Percentiles rank a stretch among this genome's conserved stretches.
Evolutionary conservation across 495 filamentous ascomycete species (phyloP).

Genomic region (Staphylotrichum tortipilum): DNA sequence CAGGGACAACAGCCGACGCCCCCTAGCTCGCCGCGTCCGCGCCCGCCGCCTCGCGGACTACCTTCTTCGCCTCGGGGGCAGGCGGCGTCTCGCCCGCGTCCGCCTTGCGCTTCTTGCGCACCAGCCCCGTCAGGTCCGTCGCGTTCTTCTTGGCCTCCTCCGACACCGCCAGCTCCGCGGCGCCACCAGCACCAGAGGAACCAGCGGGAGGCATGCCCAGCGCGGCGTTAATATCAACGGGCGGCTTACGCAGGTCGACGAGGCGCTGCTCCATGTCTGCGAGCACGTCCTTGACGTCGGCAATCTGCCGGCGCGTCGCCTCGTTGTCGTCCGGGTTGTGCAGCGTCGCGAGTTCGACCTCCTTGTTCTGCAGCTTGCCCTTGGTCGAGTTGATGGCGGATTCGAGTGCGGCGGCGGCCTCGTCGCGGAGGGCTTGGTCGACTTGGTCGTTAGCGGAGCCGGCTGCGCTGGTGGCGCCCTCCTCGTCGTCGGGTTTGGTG

Average conservation of each 20-base stretch:
- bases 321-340: constrained; percentile 49
- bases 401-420: constrained; percentile 71
- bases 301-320: constrained; percentile 55
- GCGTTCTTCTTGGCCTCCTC: constrained; percentile 73
- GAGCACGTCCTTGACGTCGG: constrained; percentile 78
- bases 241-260: constrained; percentile 63
- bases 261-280: constrained; percentile 71
- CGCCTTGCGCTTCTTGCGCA: constrained; percentile 64
- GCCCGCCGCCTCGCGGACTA: constrained; percentile 10
- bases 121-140: constrained; percentile 77
- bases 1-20: too few species aligned
- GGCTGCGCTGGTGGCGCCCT: constrained; percentile 13
- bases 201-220: constrained; percentile 35
- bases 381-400: constrained; percentile 71
- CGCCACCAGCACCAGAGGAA: too few species aligned
- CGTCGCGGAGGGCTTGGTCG: constrained; percentile 62
- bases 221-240: constrained; percentile 52
- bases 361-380: constrained; percentile 65
- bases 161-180: constrained; percentile 51
- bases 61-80: constrained; percentile 39
- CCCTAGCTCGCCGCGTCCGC: too few species aligned
- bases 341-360: constrained; percentile 49
- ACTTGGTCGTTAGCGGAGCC: constrained; percentile 10
- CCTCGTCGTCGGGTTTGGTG: constrained; percentile 49
- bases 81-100: constrained; percentile 23